phyloP scores from a whole-genome alignment of 2,329 filamentous ascomycete species.

The Stemphylium lycopersici region DNA sequence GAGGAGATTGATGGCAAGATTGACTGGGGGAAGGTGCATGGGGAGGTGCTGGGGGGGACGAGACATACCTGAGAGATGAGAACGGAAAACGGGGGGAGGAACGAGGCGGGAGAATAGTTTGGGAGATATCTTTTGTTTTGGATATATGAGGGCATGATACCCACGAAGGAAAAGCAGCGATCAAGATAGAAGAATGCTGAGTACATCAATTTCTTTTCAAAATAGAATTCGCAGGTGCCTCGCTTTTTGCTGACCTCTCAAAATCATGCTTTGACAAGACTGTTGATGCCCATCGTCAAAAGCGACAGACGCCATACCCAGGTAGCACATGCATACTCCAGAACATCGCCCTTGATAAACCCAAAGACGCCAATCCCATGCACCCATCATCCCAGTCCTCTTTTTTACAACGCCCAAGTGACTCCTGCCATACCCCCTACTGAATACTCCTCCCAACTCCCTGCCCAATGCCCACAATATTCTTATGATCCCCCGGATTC shows the following conservation, averaged over 20 bases:
- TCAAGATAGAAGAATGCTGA: conserved; percentile 12
- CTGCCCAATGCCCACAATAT: conserved; percentile 48
- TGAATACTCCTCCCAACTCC: conserved; percentile 47
- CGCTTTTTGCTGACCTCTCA: conserved; percentile 18
- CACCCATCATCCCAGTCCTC: neutral
- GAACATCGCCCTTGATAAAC: neutral
- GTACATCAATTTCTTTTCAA: conserved; percentile 23
- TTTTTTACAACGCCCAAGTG: no score
- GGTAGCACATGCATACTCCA: no score
- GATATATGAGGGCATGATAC: conserved; percentile 21
- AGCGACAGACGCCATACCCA: no score
- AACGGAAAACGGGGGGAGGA: neutral
- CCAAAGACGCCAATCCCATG: neutral
- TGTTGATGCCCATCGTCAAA: no score
- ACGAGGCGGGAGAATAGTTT: neutral
- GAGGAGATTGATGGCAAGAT: conserved; percentile 88
- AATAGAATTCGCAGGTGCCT: neutral
- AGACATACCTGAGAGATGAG: conserved; percentile 64
- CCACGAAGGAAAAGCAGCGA: conserved; percentile 16
- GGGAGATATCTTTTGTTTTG: conserved; percentile 1
- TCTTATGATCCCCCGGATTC: conserved; percentile 84
- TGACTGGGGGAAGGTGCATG: conserved; percentile 90
- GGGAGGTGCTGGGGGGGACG: conserved; percentile 80
- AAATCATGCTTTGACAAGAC: neutral
- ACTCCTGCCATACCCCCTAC: no score